Evolutionary conservation across 805 yeast genomes (phyloP).

Genomic region (Yarrowia keelungensis): DNA sequence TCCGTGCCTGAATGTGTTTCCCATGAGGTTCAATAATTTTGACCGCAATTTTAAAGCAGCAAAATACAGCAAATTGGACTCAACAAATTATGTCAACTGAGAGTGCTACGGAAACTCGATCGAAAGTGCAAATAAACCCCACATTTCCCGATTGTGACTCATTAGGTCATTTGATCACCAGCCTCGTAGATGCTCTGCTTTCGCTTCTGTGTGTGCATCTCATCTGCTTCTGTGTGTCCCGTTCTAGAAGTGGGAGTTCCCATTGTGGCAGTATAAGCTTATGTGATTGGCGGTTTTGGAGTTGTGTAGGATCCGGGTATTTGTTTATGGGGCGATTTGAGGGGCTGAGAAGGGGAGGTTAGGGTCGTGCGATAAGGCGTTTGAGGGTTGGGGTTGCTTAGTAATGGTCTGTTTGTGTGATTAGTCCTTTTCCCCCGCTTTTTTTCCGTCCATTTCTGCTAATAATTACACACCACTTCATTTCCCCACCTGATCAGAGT

Average conservation of each 20-base stretch:
- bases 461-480: too few relatives aligned
- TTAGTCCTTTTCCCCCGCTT: too few relatives aligned
- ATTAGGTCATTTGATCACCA: constrained; percentile 4
- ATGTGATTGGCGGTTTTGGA: constrained; percentile 26
- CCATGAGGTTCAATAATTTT: too few relatives aligned
- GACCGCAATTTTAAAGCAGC: background rate
- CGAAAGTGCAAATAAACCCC: too few relatives aligned
- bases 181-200: background rate
- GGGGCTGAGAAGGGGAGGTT: background rate
- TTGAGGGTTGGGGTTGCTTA: too few relatives aligned
- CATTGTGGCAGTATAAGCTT: constrained; percentile 35
- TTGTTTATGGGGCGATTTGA: constrained; percentile 1
- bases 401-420: too few relatives aligned
- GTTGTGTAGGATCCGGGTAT: background rate
- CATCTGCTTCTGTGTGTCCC: constrained; percentile 16
- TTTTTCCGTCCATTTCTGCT: too few relatives aligned
- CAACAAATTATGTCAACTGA: too few relatives aligned
- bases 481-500: constrained; percentile 18
- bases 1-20: too few relatives aligned
- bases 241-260: constrained; percentile 30
- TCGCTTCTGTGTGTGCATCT: background rate
- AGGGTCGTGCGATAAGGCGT: background rate
- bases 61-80: background rate
- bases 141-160: constrained; percentile 1
- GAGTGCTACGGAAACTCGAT: too few relatives aligned